These are phyloP conservation scores for Gossypioides kirkii DNA, from an alignment of 345 rosid species.

Conservation along the genomic window DNA sequence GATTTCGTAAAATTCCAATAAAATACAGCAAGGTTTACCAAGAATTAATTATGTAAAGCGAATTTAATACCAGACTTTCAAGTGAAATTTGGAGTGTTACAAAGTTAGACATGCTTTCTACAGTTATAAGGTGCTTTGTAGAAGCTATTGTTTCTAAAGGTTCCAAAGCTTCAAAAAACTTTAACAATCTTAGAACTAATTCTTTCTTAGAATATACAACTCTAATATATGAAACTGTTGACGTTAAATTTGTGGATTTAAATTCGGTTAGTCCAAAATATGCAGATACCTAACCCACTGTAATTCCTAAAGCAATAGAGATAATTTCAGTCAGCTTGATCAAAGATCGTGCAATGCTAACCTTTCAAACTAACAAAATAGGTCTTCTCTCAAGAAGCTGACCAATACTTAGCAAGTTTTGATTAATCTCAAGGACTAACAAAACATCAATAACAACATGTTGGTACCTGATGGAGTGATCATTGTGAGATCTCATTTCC, in stretches of 20 bases:
- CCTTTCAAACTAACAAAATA: too few relatives aligned
- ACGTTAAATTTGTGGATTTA: too few relatives aligned
- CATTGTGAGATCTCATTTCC: neutral
- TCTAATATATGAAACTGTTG: neutral
- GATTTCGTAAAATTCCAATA: too few relatives aligned
- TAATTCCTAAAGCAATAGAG: neutral
- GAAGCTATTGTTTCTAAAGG: neutral
- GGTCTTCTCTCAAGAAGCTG: neutral
- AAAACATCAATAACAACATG: neutral
- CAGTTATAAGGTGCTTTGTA: neutral
- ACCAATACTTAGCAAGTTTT: neutral
- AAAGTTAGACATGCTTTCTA: neutral
- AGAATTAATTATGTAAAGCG: neutral
- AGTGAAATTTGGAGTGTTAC: too few relatives aligned
- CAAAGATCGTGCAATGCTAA: neutral
- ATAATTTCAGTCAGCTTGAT: neutral
- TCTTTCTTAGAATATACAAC: neutral
- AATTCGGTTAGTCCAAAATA: too few relatives aligned
- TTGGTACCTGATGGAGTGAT: neutral
- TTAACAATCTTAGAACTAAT: neutral
- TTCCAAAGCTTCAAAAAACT: neutral
- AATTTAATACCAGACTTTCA: neutral
- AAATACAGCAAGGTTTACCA: neutral
- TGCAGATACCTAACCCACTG: too few relatives aligned
- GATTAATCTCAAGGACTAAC: neutral